These are phyloP conservation scores for Lecanosticta acicola DNA, from an alignment of 2,329 filamentous ascomycete species.

Conservation along the genomic window DNA sequence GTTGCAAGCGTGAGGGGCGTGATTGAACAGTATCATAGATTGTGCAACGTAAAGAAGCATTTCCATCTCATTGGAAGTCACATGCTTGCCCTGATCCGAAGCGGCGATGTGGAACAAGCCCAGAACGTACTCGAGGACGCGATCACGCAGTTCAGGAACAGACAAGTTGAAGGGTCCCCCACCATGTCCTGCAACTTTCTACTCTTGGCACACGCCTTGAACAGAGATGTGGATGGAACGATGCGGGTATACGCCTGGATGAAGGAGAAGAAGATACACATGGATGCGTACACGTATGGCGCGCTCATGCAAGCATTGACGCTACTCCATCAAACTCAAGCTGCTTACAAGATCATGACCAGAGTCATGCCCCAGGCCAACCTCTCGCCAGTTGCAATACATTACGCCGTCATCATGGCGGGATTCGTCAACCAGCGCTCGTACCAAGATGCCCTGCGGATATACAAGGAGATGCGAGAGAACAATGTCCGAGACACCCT, in stretches of 20 bases:
- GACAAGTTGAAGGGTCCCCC: slow-evolving; percentile 44
- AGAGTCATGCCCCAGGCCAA: slow-evolving; percentile 47
- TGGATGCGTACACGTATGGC: slow-evolving; percentile 55
- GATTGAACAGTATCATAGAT: slow-evolving; percentile 53
- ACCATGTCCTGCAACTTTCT: slow-evolving; percentile 74
- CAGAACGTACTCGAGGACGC: slow-evolving; percentile 53
- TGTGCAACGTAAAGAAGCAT: slow-evolving; percentile 2
- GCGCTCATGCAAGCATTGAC: slow-evolving; percentile 56
- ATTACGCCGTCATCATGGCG: slow-evolving; percentile 51
- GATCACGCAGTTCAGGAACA: slow-evolving; percentile 37
- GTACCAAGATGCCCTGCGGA: slow-evolving; percentile 45
- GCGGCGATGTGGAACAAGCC: slow-evolving; percentile 41
- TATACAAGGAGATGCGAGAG: slow-evolving; percentile 43
- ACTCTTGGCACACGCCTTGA: slow-evolving; percentile 61
- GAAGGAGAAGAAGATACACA: slow-evolving; percentile 45
- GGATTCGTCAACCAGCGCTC: slow-evolving; percentile 42
- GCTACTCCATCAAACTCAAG: slow-evolving; percentile 48
- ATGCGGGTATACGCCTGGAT: slow-evolving; percentile 53
- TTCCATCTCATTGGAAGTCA: slow-evolving; percentile 56
- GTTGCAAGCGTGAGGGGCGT: slow-evolving; percentile 62
- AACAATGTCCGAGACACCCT: slow-evolving; percentile 37
- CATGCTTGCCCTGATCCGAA: slow-evolving; percentile 55
- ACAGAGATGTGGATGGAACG: slow-evolving; percentile 53
- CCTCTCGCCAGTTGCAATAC: slow-evolving; percentile 42
- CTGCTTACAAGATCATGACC: slow-evolving; percentile 50